A percentile compares a stretch with the other conserved stretches of the same genome.
phyloP scores from a whole-genome alignment of 75 land plant species.

The Ceratopteris richardii region DNA sequence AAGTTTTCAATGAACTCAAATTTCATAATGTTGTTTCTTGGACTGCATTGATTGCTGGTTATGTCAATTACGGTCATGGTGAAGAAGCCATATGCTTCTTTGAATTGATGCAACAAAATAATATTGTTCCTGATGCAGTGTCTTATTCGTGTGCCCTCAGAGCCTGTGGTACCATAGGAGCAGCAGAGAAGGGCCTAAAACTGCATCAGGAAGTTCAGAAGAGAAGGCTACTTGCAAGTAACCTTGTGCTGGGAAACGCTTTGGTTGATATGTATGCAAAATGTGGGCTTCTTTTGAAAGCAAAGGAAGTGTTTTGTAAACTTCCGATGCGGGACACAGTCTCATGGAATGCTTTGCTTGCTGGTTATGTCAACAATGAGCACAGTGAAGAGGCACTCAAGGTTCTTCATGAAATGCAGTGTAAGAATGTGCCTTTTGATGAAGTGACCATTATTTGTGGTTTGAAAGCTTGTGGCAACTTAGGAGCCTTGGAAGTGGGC shows the following conservation, averaged over 20 bases:
- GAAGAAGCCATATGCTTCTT: constrained; percentile 22
- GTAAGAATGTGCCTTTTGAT: not conserved
- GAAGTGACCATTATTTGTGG: not conserved
- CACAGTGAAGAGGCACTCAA: not conserved
- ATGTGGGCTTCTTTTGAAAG: constrained; percentile 8
- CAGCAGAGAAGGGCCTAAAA: not conserved
- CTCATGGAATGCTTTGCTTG: constrained; percentile 12
- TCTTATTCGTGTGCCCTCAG: constrained; percentile 23
- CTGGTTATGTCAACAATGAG: constrained; percentile 3
- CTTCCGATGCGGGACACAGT: constrained; percentile 2
- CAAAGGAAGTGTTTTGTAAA: constrained; percentile 4
- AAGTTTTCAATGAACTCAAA: constrained; percentile 14
- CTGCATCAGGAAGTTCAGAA: not conserved
- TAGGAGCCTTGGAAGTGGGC: constrained; percentile 2
- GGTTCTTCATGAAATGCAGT: constrained; percentile 8
- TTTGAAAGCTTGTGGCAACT: constrained; percentile 6
- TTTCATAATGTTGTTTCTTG: constrained; percentile 30
- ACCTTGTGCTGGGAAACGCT: constrained; percentile 2
- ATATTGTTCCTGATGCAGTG: constrained; percentile 23
- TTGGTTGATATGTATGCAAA: constrained; percentile 13
- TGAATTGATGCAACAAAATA: constrained; percentile 13
- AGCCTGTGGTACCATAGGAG: constrained; percentile 19
- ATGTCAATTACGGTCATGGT: constrained; percentile 23
- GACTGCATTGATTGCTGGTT: constrained; percentile 33
- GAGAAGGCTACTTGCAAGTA: not conserved